phyloP scores from a whole-genome alignment of 768 basidiomycete genomes.

The Tylopilus plumbeoviolaceoides region DNA sequence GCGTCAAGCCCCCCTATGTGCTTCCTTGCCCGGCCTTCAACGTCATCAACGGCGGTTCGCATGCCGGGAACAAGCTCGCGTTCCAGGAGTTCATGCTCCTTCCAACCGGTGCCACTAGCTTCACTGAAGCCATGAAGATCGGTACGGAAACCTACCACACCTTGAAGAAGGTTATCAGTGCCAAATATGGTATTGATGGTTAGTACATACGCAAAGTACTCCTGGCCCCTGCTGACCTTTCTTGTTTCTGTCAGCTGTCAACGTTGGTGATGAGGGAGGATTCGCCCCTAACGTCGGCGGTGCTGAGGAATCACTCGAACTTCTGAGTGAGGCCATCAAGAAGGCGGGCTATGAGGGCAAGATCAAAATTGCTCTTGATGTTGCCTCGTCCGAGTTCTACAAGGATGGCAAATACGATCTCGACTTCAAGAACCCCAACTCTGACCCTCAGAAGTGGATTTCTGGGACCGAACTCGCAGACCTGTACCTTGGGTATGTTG shows the following conservation, averaged over 20 bases:
- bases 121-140: slow-evolving; percentile 98
- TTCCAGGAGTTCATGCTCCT: slow-evolving; percentile 99
- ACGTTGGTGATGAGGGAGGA: slow-evolving; percentile 99
- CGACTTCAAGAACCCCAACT: slow-evolving; percentile 99
- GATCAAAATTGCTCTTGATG: slow-evolving; percentile 97
- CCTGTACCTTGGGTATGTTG: slow-evolving; percentile 78
- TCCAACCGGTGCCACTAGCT: slow-evolving; percentile 86
- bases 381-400: slow-evolving; percentile 99
- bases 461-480: slow-evolving; percentile 89
- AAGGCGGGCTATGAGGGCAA: slow-evolving; percentile 98
- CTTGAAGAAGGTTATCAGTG: slow-evolving; percentile 97
- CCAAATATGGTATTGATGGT: slow-evolving; percentile 99
- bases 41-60: slow-evolving; percentile 99
- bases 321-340: slow-evolving; percentile 93
- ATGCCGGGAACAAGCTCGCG: slow-evolving; percentile 98
- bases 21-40: slow-evolving; percentile 95
- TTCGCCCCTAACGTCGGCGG: slow-evolving; percentile 98
- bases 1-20: slow-evolving; percentile 89
- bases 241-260: slow-evolving; percentile 63
- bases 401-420: slow-evolving; percentile 99
- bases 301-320: slow-evolving; percentile 95
- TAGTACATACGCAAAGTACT: slow-evolving; percentile 21
- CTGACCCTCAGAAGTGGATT: slow-evolving; percentile 96
- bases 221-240: background rate
- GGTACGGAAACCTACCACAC: slow-evolving; percentile 98